These are phyloP conservation scores for Ehretia macrophylla DNA, from an alignment of 257 asterid species.

Conservation along the genomic window DNA sequence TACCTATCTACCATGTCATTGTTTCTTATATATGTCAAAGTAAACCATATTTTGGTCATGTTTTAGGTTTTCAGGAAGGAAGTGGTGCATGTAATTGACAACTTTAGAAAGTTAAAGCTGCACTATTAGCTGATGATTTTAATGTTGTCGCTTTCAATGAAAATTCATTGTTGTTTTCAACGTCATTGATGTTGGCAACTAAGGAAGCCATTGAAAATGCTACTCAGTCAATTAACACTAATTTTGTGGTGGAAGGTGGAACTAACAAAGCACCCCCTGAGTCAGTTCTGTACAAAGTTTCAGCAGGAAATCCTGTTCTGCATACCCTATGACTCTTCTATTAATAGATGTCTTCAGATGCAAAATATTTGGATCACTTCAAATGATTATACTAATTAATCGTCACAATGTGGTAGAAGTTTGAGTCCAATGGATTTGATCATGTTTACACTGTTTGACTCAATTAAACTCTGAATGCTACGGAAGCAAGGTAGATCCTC, in stretches of 20 bases:
- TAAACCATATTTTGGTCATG: slow-evolving; percentile 1
- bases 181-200: slow-evolving; percentile 46
- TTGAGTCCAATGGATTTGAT: too few species aligned
- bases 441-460: too few species aligned
- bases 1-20: not conserved
- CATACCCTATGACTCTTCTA: not conserved
- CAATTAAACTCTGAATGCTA: too few species aligned
- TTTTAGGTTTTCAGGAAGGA: slow-evolving; percentile 68
- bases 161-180: slow-evolving; percentile 39
- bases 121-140: slow-evolving; percentile 54
- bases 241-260: slow-evolving; percentile 57
- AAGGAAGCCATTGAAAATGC: slow-evolving; percentile 44
- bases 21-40: not conserved
- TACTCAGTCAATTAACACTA: slow-evolving; percentile 48
- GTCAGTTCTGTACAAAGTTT: slow-evolving; percentile 39
- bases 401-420: too few species aligned
- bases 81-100: slow-evolving; percentile 63
- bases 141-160: slow-evolving; percentile 62
- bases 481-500: too few species aligned
- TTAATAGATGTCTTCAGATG: too few species aligned
- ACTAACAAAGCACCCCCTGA: slow-evolving; percentile 57
- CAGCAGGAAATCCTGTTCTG: slow-evolving; percentile 1
- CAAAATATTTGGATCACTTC: too few species aligned
- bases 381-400: too few species aligned
- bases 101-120: slow-evolving; percentile 51